Evolutionary conservation across 768 basidiomycete species (phyloP).

Genomic region (Heimioporus sp.): DNA sequence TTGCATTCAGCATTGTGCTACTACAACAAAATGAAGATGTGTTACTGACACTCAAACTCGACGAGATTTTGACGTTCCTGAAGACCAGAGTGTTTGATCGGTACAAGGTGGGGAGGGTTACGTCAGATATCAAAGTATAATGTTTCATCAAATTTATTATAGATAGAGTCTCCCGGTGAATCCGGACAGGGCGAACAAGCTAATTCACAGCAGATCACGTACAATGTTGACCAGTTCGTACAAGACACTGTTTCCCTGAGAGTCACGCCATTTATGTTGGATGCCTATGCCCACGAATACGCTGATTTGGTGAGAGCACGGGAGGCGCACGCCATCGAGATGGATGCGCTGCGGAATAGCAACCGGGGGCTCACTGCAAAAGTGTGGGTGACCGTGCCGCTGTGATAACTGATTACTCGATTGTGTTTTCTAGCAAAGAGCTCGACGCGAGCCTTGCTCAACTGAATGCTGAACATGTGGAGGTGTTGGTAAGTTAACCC

Average conservation of each 20-base stretch:
- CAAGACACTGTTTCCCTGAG: slow-evolving; percentile 80
- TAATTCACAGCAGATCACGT: slow-evolving; percentile 33
- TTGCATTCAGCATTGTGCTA: slow-evolving; percentile 88
- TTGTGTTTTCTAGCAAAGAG: slow-evolving; percentile 53
- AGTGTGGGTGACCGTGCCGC: slow-evolving; percentile 56
- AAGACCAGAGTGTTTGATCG: slow-evolving; percentile 80
- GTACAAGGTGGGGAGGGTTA: slow-evolving; percentile 53
- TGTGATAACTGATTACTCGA: slow-evolving; percentile 1
- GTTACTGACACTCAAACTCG: slow-evolving; percentile 82
- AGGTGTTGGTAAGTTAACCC: slow-evolving; percentile 52
- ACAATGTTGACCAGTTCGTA: slow-evolving; percentile 81
- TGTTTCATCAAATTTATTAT: background rate
- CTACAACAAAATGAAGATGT: slow-evolving; percentile 85
- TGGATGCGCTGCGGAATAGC: slow-evolving; percentile 77
- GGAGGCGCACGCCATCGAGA: slow-evolving; percentile 80
- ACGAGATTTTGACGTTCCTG: slow-evolving; percentile 82
- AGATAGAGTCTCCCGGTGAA: slow-evolving; percentile 31
- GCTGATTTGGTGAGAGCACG: slow-evolving; percentile 73
- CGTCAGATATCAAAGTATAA: background rate
- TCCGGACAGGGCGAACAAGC: slow-evolving; percentile 23
- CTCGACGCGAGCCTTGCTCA: slow-evolving; percentile 79
- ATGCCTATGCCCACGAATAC: slow-evolving; percentile 86
- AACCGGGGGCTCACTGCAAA: slow-evolving; percentile 76
- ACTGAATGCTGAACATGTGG: slow-evolving; percentile 80
- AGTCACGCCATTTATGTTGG: slow-evolving; percentile 96